A percentile compares a stretch with the other conserved stretches of the same genome.
phyloP scores from a whole-genome alignment of 768 basidiomycete species.

The Russula vinacea region DNA sequence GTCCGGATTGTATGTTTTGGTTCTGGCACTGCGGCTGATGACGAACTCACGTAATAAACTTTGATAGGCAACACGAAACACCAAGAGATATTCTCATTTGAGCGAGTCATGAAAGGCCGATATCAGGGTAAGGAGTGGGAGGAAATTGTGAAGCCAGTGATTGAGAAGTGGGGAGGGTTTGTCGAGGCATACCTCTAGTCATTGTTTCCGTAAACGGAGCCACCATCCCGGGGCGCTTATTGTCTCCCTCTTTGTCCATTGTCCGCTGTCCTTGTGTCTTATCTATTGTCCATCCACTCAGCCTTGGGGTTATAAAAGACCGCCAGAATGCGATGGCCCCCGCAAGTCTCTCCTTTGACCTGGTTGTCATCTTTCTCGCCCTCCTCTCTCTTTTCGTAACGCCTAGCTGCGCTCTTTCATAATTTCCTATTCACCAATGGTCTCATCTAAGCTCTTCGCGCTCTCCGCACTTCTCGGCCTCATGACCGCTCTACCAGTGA shows the following conservation, averaged over 20 bases:
- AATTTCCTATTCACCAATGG: conserved; percentile 5
- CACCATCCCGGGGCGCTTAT: not conserved
- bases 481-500: conserved; percentile 38
- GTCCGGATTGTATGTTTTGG: conserved; percentile 45
- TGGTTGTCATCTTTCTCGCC: conserved; percentile 15
- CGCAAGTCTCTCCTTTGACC: conserved; percentile 20
- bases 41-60: not conserved
- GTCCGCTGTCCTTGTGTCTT: conserved; percentile 4
- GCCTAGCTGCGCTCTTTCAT: conserved; percentile 4
- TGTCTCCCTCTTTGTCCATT: not conserved
- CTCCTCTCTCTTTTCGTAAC: not conserved
- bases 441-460: conserved; percentile 31
- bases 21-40: conserved; percentile 33
- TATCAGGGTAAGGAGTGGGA: conserved; percentile 74
- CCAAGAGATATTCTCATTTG: conserved; percentile 78
- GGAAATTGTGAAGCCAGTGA: conserved; percentile 64
- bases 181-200: conserved; percentile 38
- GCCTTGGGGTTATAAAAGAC: conserved; percentile 17
- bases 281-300: conserved; percentile 21
- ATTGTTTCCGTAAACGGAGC: not conserved
- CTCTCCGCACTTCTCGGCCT: conserved; percentile 31
- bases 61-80: conserved; percentile 56
- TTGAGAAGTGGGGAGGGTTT: conserved; percentile 75
- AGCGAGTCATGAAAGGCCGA: conserved; percentile 48
- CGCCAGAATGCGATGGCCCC: not conserved